Conservation (phyloP, 208 protist species). For the Trypanosoma rangeli region DNA sequence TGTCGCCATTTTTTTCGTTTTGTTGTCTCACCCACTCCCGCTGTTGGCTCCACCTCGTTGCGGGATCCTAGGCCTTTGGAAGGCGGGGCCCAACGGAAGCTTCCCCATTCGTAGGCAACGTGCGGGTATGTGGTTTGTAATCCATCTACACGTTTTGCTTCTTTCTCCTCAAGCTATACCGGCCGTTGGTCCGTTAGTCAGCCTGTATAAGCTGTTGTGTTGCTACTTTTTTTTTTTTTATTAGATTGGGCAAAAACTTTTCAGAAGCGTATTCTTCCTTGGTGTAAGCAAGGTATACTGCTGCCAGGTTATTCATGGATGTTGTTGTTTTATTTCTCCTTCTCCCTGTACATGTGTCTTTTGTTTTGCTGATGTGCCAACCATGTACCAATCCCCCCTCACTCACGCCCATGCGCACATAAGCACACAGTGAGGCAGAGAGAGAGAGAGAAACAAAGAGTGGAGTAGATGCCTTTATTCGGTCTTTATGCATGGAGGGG, state of each 20-base stretch:
- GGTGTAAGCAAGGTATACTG: not conserved
- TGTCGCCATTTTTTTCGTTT: not conserved
- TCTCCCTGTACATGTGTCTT: not conserved
- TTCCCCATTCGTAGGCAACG: not conserved
- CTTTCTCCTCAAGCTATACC: not conserved
- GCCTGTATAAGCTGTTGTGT: not conserved
- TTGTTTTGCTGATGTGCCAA: no score
- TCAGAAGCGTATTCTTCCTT: not conserved
- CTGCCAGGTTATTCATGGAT: not conserved
- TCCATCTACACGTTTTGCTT: not conserved
- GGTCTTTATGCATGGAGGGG: not conserved
- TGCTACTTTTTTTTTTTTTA: not conserved
- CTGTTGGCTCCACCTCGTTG: not conserved
- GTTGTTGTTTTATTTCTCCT: not conserved
- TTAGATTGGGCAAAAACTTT: not conserved
- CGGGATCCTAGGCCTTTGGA: not conserved
- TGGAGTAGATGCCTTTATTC: not conserved
- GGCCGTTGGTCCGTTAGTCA: not conserved
- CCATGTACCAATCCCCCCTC: not conserved
- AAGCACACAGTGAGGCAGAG: slow-evolving; percentile 45
- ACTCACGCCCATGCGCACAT: slow-evolving; percentile 52
- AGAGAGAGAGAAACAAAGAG: slow-evolving; percentile 32
- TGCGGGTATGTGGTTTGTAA: not conserved
- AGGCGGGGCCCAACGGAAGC: not conserved
- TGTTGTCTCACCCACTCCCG: not conserved